Conservation (phyloP, 345 rosid species). For the Acer yangbiense region DNA sequence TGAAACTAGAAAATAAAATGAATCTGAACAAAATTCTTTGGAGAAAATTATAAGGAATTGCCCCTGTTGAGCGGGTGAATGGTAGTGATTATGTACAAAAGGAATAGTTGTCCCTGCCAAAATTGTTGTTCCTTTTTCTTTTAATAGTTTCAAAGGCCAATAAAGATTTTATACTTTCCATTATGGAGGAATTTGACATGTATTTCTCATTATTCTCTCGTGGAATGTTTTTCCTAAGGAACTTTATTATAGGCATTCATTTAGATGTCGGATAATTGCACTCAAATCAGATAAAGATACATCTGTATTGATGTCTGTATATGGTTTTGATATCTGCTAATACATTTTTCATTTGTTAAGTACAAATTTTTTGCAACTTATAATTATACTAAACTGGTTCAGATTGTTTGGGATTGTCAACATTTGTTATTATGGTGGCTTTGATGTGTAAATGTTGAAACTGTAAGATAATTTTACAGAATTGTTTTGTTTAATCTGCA, state of each 20-base stretch:
- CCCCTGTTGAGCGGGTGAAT: background rate
- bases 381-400: background rate
- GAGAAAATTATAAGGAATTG: background rate
- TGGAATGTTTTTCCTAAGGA: background rate
- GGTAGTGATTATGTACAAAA: background rate
- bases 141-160: background rate
- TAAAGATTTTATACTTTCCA: background rate
- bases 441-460: background rate
- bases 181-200: background rate
- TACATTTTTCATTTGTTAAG: no score
- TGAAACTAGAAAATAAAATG: background rate
- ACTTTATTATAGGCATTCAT: background rate
- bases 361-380: background rate
- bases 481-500: background rate
- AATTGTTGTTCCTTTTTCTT: background rate
- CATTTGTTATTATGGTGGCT: constrained; percentile 1
- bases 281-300: background rate
- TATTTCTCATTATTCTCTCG: background rate
- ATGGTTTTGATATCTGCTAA: no score
- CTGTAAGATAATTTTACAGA: background rate
- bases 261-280: background rate
- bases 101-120: background rate
- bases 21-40: background rate
- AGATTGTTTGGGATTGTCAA: background rate
- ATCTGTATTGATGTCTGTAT: background rate